These are phyloP conservation scores for Tilletiopsis washingtonensis DNA, from an alignment of 1,284 basidiomycete species.

Conservation along the genomic window DNA sequence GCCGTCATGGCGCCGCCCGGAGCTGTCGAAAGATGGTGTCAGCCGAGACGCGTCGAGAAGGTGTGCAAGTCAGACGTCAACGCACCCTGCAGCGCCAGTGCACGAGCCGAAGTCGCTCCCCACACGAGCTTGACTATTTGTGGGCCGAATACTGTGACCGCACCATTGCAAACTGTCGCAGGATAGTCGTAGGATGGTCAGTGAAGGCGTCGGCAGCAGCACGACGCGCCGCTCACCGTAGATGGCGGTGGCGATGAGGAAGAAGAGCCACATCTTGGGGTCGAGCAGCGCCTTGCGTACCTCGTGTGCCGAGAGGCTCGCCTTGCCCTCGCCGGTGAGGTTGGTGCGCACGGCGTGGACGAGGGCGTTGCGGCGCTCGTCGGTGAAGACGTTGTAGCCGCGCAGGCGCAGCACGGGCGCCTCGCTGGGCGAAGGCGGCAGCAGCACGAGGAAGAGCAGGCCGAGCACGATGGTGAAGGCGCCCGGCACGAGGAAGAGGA, in stretches of 20 bases:
- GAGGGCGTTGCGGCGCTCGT: constrained; percentile 34
- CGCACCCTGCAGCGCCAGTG: not conserved
- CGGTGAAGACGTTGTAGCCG: constrained; percentile 27
- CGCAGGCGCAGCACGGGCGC: constrained; percentile 20
- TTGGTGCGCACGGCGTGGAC: constrained; percentile 45
- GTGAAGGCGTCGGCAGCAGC: too few relatives aligned
- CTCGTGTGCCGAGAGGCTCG: constrained; percentile 26
- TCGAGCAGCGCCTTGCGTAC: constrained; percentile 50
- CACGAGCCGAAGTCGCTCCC: not conserved
- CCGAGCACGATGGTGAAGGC: constrained; percentile 51
- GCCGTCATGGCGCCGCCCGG: constrained; percentile 49
- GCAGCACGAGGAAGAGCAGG: constrained; percentile 48
- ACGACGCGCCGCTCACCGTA: constrained; percentile 37
- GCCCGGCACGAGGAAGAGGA: constrained; percentile 53
- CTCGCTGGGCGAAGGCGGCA: constrained; percentile 50
- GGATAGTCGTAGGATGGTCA: not conserved
- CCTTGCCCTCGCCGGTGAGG: constrained; percentile 39
- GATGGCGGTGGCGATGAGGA: constrained; percentile 48
- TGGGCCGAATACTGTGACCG: constrained; percentile 51
- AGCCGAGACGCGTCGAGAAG: not conserved
- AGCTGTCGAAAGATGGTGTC: constrained; percentile 15
- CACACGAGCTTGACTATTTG: constrained; percentile 47
- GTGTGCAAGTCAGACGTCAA: not conserved
- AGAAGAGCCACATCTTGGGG: constrained; percentile 51
- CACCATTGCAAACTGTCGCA: constrained; percentile 45